Base-by-base conservation (phyloP, 495 filamentous ascomycete species). In the Echria macrotheca region DNA sequence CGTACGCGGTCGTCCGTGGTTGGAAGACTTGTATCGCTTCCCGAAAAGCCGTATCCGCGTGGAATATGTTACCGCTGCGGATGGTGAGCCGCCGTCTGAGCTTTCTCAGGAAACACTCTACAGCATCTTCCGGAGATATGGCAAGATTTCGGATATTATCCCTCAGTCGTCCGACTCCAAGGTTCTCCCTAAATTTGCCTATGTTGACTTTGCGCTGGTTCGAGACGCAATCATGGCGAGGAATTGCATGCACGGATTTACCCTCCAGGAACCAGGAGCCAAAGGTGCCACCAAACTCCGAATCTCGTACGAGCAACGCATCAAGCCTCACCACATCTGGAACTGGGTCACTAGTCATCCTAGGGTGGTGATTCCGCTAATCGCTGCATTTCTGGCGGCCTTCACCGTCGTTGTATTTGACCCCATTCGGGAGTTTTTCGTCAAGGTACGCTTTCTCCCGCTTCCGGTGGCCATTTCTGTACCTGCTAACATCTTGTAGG, bases 271-370 rank as follows among this genome's bases (percentile, higher is more conserved):
- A 42, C 84, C 84, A 5, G 89, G 88, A 31, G 88, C 86, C 12
- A 86, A 84, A 55, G 58, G 62, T n/a, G 82, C 83, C 3, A 90
- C 90, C 0, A 74, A 75, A 9, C 67, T 98, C 46, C 83, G 85
- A 39, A 74, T 97, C 18, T 84, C 83, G 1, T 98, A 94, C 55
- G 85, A 94, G 59, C 79, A 83, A 50, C 83, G 82, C 43, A 74
- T 82, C 38, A 89, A 88, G 57, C 60, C 77, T 3, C 84, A 89
- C 50, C 85, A 82, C 69, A 80, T 94, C 50, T 82, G 83, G 68
- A 86, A 96, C 51, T 97, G 91, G 91, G 56, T 97, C 15, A 64
- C 87, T n/a, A 86, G 69, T 55, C 94, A 98, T 60, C 94, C 94
- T 3, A 73, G 88, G 21, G 85, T 96, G 23, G 85, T 94, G 28